These are phyloP conservation scores for Pythium phragmiticola DNA, from an alignment of 352 stramenopile genomes.

Conservation along the genomic window DNA sequence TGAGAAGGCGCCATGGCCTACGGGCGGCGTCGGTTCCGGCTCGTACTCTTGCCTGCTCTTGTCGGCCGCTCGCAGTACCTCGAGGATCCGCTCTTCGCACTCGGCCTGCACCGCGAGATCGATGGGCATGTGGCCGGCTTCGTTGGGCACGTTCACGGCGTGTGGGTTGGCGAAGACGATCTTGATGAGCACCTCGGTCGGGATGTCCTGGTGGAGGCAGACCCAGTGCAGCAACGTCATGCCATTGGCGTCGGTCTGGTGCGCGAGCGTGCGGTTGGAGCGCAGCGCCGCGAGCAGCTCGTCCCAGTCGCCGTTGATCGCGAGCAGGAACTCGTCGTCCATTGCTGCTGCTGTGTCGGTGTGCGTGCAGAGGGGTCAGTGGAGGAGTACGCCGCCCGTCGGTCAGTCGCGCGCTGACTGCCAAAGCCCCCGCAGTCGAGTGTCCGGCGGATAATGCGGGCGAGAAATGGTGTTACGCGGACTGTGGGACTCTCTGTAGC, in stretches of 20 bases:
- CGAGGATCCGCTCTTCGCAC: slow-evolving; percentile 68
- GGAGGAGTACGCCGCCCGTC: background rate
- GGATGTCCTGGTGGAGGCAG: slow-evolving; percentile 73
- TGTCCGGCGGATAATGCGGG: background rate
- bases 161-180: slow-evolving; percentile 79
- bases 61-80: slow-evolving; percentile 60
- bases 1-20: slow-evolving; percentile 3
- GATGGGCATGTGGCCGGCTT: slow-evolving; percentile 72
- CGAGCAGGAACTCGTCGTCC: slow-evolving; percentile 74
- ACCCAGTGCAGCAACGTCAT: slow-evolving; percentile 84
- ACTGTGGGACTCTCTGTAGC: too few species aligned
- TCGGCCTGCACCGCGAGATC: slow-evolving; percentile 75
- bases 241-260: slow-evolving; percentile 60
- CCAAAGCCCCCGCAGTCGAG: background rate
- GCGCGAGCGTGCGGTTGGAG: slow-evolving; percentile 53
- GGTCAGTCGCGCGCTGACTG: slow-evolving; percentile 6
- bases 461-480: too few species aligned
- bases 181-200: slow-evolving; percentile 75
- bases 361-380: background rate
- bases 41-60: slow-evolving; percentile 40
- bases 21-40: slow-evolving; percentile 11
- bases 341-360: slow-evolving; percentile 26
- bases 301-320: slow-evolving; percentile 83
- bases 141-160: slow-evolving; percentile 66
- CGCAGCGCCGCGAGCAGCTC: slow-evolving; percentile 61